A percentile compares a stretch with the other conserved stretches of the same genome.
phyloP scores from a whole-genome alignment of 176 grass and related monocot genomes.

The Oryza glaberrima region DNA sequence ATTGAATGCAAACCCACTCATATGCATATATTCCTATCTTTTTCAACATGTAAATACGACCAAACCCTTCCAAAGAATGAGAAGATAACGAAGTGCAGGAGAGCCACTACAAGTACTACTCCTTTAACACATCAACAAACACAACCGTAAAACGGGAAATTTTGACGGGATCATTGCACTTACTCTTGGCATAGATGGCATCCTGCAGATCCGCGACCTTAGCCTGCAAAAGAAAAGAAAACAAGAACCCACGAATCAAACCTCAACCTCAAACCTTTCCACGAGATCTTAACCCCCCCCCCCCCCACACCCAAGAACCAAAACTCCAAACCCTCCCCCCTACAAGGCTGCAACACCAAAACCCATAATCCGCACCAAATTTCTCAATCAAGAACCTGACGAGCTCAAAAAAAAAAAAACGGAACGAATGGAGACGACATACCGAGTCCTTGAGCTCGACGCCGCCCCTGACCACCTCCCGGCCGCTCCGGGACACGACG shows the following conservation, averaged over 20 bases:
- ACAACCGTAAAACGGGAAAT: not conserved
- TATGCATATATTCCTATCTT: not conserved
- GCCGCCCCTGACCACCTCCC: slow-evolving; percentile 86
- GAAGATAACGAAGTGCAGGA: not conserved
- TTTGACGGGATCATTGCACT: not conserved
- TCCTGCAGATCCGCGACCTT: slow-evolving; percentile 92
- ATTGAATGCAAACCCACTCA: not conserved
- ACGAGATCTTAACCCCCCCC: slow-evolving; percentile 34
- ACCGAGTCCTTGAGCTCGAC: slow-evolving; percentile 76
- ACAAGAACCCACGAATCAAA: slow-evolving; percentile 16
- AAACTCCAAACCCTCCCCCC: not conserved
- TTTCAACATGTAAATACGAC: not conserved
- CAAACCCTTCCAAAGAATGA: not conserved
- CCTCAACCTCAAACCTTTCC: not conserved
- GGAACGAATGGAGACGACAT: not conserved
- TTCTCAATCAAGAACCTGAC: slow-evolving; percentile 7
- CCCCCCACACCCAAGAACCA: not conserved
- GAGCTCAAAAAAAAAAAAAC: not conserved
- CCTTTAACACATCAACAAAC: not conserved
- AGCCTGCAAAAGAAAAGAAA: slow-evolving; percentile 52
- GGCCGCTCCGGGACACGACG: slow-evolving; percentile 73
- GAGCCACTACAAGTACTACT: not conserved
- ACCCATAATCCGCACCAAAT: not conserved
- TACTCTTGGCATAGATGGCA: slow-evolving; percentile 74
- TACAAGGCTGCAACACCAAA: not conserved